Base-by-base conservation (phyloP, 106 monocot species). In the Ottelia alismoides region DNA sequence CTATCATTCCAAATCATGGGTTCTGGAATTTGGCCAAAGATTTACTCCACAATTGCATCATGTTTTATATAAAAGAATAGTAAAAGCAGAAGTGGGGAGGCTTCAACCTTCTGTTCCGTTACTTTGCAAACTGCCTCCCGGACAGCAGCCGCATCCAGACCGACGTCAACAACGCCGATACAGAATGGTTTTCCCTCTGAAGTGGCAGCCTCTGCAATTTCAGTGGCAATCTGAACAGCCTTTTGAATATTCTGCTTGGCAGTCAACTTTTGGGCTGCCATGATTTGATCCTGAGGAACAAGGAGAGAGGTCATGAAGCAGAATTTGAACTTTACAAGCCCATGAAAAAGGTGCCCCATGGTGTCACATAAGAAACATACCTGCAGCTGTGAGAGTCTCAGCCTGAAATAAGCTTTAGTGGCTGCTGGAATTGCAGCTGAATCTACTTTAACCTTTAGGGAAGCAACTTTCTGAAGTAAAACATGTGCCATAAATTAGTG, bases 81-180 rank as follows among this genome's bases (percentile, higher is more conserved):
- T n/a, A n/a, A n/a, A n/a, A n/a, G n/a, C n/a, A n/a, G n/a, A n/a
- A n/a, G n/a, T n/a, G n/a, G n/a, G n/a, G n/a, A n/a, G n/a, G n/a
- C n/a, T n/a, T n/a, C n/a, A n/a, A n/a, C n/a, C 89, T 82, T 81
- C 45, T 85, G 64, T 17, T 96, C 81, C 54, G 82, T 72, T 54
- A 89, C 82, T 57, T 71, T 78, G 25, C 78, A 52, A 49, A 96
- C 96, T 43, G 96, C 96, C 75, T 96, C 89, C 20, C 89, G 70
- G 40, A 84, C 68, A 50, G 96, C 96, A 70, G 68, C 72, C 0
- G 84, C 78, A 51, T 96, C 96, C 56, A 89, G 56, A 25, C 96
- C 89, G 25, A 96, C 89, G 62, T 85, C 76, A 1, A 85, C 76
- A 10, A 62, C 76, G 53, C 49, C 47, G 10, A 96, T 52, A 28